Evolutionary conservation across 306 rosid species (phyloP), one percentile per base, ranked within the genome.

Genomic region (Cicer cuneatum): DNA sequence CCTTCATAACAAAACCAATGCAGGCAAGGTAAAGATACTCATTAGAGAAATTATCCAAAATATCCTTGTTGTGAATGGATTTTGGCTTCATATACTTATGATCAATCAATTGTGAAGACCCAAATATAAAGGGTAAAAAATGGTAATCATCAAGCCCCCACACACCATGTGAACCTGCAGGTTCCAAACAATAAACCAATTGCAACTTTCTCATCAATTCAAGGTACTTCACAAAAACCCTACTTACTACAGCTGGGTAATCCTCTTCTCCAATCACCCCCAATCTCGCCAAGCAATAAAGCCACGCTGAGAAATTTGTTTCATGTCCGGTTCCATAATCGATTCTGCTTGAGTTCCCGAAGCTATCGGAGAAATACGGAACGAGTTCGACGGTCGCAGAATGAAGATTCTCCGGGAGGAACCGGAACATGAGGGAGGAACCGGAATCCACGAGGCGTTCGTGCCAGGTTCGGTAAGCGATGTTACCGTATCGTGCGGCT

Each of bases 121-220:
- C 99, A 16, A 95, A 95, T 62, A 94, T 83, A 59, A 90, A 94
- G 0, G 97, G 99, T 40, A 94, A 53, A 66, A 94, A 91, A 58
- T 92, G 97, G 38, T 92, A 92, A 76, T 94, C 99, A 48, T 94
- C 99, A 3, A 94, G 96, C 4, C 99, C 99, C 99, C 99, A 94
- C 14, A 94, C 99, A 7, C 99, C 99, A 63, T 94, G 99, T 0
- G 99, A 94, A 40, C 99, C 99, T 0, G 99, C 99, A 11, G 99
- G 99, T 64, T 95, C 99, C 76, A 95, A 72, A 71, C 77, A 82
- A 71, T 95, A 95, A 73, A 83, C 87, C 76, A 81, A 60, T 80
- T 95, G 99, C 85, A 95, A 78, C 71, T 90, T 92, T 83, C 99
- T 87, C 99, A 92, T 95, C 76, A 95, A 9, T 2, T 90, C 99